Evolutionary conservation across 768 basidiomycete species (phyloP), one percentile per base, ranked within the genome.

Genomic region (Artomyces pyxidatus): DNA sequence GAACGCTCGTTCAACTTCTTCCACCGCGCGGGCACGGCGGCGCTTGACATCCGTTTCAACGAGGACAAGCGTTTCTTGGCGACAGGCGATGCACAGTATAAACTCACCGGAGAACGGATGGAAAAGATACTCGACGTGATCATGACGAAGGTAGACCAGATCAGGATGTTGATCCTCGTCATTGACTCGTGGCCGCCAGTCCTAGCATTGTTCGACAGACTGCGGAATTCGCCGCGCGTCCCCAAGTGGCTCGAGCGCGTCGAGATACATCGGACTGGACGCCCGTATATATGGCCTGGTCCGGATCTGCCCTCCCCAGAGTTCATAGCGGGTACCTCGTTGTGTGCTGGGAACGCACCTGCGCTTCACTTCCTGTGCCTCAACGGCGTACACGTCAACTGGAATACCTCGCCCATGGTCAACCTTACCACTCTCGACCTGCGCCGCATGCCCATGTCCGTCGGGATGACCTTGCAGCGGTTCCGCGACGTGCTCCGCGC

Each of bases 391-490:
- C 70, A 79, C 52, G 65, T 85, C 51, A 72, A 85, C 61, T 87
- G 84, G 78, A 56, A 65, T 12, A 62, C 61, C 16, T 71, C 79
- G 7, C 47, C 62, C 45, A 25, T 83, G 8, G 56, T 61, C 27
- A 77, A 83, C 55, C 74, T 88, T n/a, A 72, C 72, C 21, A 75
- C 74, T 9, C 68, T 88, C 47, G 84, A 86, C 55, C 65, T 88
- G 45, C 76, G 84, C 32, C 75, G 78, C 23, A 71, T 86, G 47
- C 71, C 81, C 16, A 63, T 78, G 17, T 65, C 77, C 4, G 64
- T 72, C 14, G 72, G 70, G 23, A 84, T 83, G 4, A 66, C 66
- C 29, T 62, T 79, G 14, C 32, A 51, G 8, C 70, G 70, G 21
- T 84, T 85, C 62, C 73, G 76, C 30, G 63, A 71, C 25, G 68